Conservation (phyloP, 2,329 filamentous ascomycete species). For the Ophiostoma sp. region DNA sequence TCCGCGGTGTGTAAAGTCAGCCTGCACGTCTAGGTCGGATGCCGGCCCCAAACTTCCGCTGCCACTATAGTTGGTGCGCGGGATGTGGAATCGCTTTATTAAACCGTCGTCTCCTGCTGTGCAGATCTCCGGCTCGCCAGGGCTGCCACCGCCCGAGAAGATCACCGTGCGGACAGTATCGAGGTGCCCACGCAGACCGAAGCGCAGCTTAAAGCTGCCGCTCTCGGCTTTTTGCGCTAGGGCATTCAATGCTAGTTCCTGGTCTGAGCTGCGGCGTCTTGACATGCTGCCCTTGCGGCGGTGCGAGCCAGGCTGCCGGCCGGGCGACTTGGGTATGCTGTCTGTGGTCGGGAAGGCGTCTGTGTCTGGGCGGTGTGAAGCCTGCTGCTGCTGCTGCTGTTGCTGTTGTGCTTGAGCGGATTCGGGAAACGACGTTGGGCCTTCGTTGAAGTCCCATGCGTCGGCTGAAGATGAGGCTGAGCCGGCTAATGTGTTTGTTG, state of each 20-base stretch:
- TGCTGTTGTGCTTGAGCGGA: slow-evolving; percentile 32
- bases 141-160: slow-evolving; percentile 93
- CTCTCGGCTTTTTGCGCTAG: slow-evolving; percentile 49
- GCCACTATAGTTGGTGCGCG: slow-evolving; percentile 57
- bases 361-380: slow-evolving; percentile 67
- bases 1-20: slow-evolving; percentile 91
- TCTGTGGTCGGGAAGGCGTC: slow-evolving; percentile 82
- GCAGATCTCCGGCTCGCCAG: slow-evolving; percentile 92
- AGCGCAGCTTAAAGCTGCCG: slow-evolving; percentile 83
- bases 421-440: slow-evolving; percentile 54
- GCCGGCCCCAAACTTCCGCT: slow-evolving; percentile 32
- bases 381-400: slow-evolving; percentile 30
- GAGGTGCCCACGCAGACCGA: slow-evolving; percentile 84
- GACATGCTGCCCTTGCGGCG: slow-evolving; percentile 76
- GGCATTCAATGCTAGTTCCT: slow-evolving; percentile 50
- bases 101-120: slow-evolving; percentile 93
- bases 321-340: slow-evolving; percentile 73
- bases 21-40: slow-evolving; percentile 82
- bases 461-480: slow-evolving; percentile 51
- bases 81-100: slow-evolving; percentile 95
- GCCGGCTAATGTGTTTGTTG: slow-evolving; percentile 25
- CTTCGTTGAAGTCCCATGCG: slow-evolving; percentile 90
- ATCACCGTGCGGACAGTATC: slow-evolving; percentile 92
- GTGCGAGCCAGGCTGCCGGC: slow-evolving; percentile 61
- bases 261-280: slow-evolving; percentile 64